These are phyloP conservation scores for Termitomyces sp. DNA, from an alignment of 768 basidiomycete genomes.

Conservation along the genomic window DNA sequence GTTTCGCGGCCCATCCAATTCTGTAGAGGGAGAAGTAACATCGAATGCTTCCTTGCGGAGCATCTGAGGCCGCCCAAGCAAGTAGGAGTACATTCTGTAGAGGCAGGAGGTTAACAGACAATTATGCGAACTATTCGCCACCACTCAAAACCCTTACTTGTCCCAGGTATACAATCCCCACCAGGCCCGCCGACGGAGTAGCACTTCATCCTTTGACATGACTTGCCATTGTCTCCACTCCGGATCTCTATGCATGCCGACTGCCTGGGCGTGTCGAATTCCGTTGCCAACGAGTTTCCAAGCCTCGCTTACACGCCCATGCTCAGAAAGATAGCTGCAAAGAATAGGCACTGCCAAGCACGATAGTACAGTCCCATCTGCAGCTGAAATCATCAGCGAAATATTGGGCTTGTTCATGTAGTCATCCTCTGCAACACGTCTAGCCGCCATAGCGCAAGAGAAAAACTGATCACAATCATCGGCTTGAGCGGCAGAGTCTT, in stretches of 20 bases:
- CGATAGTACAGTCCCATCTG: conserved; percentile 43
- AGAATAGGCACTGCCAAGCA: conserved; percentile 45
- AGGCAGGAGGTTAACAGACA: conserved; percentile 9
- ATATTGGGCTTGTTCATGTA: conserved; percentile 31
- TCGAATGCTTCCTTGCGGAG: conserved; percentile 31
- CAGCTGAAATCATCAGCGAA: conserved; percentile 34
- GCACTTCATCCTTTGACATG: conserved; percentile 39
- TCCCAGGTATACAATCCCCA: conserved; percentile 41
- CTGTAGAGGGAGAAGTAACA: conserved; percentile 31
- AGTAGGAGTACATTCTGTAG: conserved; percentile 37
- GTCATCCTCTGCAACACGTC: conserved; percentile 43
- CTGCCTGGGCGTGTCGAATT: conserved; percentile 35
- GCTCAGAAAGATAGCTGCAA: conserved; percentile 40
- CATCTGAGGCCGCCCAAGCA: conserved; percentile 44
- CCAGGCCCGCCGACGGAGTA: conserved; percentile 39
- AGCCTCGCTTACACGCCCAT: conserved; percentile 46
- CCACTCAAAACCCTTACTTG: conserved; percentile 26
- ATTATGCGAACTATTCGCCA: not conserved
- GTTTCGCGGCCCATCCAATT: conserved; percentile 29
- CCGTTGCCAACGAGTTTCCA: conserved; percentile 44
- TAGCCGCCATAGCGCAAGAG: conserved; percentile 40
- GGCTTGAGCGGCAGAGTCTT: not conserved
- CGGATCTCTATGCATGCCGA: conserved; percentile 43
- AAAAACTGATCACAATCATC: conserved; percentile 29
- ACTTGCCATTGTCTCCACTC: conserved; percentile 38